Base-by-base conservation (phyloP, 2,329 filamentous ascomycete species). In the Periconia sp. region DNA sequence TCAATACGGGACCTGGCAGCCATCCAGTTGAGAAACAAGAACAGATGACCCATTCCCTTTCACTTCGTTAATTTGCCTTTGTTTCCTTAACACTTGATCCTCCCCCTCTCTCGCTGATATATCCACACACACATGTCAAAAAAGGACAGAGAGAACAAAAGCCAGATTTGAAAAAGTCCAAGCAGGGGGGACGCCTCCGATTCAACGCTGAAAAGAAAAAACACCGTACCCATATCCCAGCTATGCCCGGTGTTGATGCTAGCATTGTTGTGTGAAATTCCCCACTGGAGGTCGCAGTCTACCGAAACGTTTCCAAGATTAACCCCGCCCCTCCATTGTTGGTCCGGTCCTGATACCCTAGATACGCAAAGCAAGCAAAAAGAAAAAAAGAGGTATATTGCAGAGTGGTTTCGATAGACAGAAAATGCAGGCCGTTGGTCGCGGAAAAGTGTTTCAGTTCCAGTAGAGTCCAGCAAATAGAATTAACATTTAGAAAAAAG, bases 361-460 rank as follows among this genome's bases (percentile, higher is more conserved):
- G 44, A 52, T 6, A 43, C 20, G 18, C 9, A 18, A 41, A 48
- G 48, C 27, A 47, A 53, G 45, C 44, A 54, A 48, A 56, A 48
- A 49, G 52, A 55, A 55, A 43, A 45, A 30, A 56, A 53, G 57
- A 70, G 69, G 70, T 72, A 72, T 72, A 71, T 71, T 64, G 69
- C 68, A 52, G 50, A 56, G 45, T 48, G 30, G 30, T 23, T 14
- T 37, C 15, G 15, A 37, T 37, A 52, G 50, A 59, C 42, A 17
- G 46, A 49, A 57, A 53, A 52, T 44, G 10, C 54, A 60, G 52
- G 61, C 60, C 62, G 53, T 62, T 18, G 23, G 55, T 59, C 51
- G 52, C 49, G 57, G 44, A 62, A 18, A 45, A 2, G 27, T 30
- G 43, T 2, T 44, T 13, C 27, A 23, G 14, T 44, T 40, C 35